Conservation (phyloP, 129 eudicot genomes). For the Artemisia annua region DNA sequence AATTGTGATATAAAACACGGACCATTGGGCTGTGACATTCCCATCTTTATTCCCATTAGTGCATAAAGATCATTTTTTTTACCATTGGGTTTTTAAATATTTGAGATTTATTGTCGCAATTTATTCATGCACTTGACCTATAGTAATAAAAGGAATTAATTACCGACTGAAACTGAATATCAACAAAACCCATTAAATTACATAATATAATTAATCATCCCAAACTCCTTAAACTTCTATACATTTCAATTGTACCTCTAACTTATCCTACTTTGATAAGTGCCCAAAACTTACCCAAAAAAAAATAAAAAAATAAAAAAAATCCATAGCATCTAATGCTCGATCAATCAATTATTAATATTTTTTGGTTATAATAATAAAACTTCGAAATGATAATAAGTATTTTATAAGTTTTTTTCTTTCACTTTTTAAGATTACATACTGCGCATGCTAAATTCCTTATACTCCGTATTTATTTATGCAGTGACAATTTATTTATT, state of each 20-base stretch:
- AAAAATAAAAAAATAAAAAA: too few species aligned
- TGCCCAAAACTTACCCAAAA: conserved; percentile 24
- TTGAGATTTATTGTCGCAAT: too few species aligned
- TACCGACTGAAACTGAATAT: background rate
- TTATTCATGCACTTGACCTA: too few species aligned
- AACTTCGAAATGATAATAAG: conserved; percentile 17
- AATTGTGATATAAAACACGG: too few species aligned
- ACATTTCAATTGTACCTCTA: conserved; percentile 22
- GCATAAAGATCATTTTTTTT: too few species aligned
- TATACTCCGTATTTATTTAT: too few species aligned
- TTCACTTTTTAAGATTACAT: conserved; percentile 33
- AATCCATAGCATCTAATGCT: conserved; percentile 24
- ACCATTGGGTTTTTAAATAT: too few species aligned
- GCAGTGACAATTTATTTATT: too few species aligned
- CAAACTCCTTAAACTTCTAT: conserved; percentile 29
- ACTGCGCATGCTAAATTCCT: too few species aligned
- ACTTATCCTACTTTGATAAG: conserved; percentile 31
- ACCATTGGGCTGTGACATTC: too few species aligned
- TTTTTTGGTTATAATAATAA: conserved; percentile 22
- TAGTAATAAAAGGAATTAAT: background rate
- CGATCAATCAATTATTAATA: conserved; percentile 30
- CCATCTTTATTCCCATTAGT: too few species aligned
- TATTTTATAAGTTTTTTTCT: background rate
- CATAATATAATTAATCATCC: conserved; percentile 32
- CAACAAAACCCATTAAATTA: conserved; percentile 25